Evolutionary conservation across 352 stramenopile genomes (phyloP).

Genomic region (Phytophthora podocarpi): DNA sequence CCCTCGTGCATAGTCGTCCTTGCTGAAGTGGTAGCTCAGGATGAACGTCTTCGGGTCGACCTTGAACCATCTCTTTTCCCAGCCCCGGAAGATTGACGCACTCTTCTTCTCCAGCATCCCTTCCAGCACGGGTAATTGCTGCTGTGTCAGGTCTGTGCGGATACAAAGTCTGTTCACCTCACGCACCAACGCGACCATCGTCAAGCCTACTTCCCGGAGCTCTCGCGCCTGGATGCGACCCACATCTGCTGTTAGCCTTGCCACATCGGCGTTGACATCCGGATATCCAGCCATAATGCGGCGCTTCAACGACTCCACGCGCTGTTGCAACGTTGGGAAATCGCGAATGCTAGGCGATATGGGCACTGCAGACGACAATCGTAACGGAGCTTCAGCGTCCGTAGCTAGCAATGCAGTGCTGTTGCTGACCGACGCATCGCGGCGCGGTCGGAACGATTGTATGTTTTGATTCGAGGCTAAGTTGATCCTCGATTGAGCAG

Average conservation of each 20-base stretch:
- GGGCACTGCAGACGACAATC: constrained; percentile 13
- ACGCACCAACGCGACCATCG: constrained; percentile 60
- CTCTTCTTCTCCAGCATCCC: constrained; percentile 81
- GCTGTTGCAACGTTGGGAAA: constrained; percentile 52
- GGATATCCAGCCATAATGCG: constrained; percentile 42
- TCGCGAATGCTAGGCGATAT: constrained; percentile 42
- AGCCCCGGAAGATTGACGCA: constrained; percentile 74
- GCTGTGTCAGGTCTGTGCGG: constrained; percentile 32
- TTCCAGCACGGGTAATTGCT: constrained; percentile 59
- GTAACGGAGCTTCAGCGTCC: constrained; percentile 1
- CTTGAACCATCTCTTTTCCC: constrained; percentile 71
- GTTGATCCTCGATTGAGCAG: constrained; percentile 12
- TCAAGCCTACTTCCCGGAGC: constrained; percentile 47
- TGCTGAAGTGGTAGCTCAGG: constrained; percentile 72
- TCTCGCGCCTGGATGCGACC: constrained; percentile 38
- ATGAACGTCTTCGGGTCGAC: constrained; percentile 73
- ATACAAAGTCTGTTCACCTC: constrained; percentile 59
- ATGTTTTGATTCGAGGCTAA: constrained; percentile 1
- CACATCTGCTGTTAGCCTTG: constrained; percentile 44
- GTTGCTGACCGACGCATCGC: constrained; percentile 2
- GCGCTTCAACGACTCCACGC: constrained; percentile 59
- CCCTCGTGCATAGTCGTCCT: constrained; percentile 61
- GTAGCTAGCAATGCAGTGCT: background rate
- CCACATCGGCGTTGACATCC: constrained; percentile 50
- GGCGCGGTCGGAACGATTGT: constrained; percentile 9